phyloP scores from a whole-genome alignment of 2,329 filamentous ascomycete genomes.

The Lasiodiplodia sp. region DNA sequence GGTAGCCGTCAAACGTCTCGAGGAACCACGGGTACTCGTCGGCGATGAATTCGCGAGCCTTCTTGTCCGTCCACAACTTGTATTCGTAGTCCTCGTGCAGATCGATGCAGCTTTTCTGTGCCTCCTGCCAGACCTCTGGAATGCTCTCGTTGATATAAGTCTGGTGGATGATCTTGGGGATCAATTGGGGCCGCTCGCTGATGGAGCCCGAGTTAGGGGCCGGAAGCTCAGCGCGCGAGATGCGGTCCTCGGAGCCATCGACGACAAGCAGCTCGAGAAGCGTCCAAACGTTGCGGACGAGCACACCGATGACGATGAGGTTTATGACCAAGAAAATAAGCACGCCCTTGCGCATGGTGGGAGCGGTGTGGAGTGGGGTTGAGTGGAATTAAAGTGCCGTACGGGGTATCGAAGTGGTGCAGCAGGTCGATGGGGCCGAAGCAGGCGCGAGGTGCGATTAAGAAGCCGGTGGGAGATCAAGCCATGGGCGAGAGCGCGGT shows the following conservation, averaged over 20 bases:
- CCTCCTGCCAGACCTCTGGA: constrained; percentile 69
- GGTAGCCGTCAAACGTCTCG: constrained; percentile 75
- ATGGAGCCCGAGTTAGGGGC: constrained; percentile 68
- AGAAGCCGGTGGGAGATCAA: constrained; percentile 17
- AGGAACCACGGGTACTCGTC: constrained; percentile 76
- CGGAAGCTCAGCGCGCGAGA: constrained; percentile 70
- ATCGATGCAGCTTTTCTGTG: constrained; percentile 71
- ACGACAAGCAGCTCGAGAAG: constrained; percentile 74
- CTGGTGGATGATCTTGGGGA: constrained; percentile 81
- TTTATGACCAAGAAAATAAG: constrained; percentile 71
- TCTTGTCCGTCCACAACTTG: constrained; percentile 80
- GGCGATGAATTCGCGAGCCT: constrained; percentile 74
- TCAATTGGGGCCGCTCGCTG: constrained; percentile 65
- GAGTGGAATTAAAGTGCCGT: constrained; percentile 24
- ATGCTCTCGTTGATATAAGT: constrained; percentile 76
- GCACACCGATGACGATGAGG: constrained; percentile 67
- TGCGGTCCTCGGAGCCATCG: constrained; percentile 71
- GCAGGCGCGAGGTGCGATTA: constrained; percentile 18
- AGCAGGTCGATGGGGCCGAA: neutral
- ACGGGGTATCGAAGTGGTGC: constrained; percentile 13
- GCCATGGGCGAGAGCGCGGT: constrained; percentile 13
- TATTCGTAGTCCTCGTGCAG: constrained; percentile 77
- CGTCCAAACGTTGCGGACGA: constrained; percentile 73
- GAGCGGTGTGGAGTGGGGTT: constrained; percentile 18
- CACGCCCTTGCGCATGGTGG: constrained; percentile 66